Percentiles rank a stretch among this genome's conserved stretches.
Conservation (phyloP, 768 basidiomycete genomes). For the Collybiopsis luxurians region DNA sequence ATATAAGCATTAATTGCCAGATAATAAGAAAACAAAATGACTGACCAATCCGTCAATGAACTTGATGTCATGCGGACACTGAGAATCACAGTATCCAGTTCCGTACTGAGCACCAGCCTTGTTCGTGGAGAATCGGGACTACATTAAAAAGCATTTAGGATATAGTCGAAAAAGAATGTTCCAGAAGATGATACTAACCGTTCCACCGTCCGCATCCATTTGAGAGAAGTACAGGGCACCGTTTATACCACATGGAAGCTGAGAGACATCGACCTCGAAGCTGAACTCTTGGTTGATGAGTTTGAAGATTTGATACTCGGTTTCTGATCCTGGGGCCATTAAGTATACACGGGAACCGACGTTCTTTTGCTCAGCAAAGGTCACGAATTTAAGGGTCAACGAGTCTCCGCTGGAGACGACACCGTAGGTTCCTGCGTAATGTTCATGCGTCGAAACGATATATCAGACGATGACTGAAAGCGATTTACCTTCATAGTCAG, state of each 20-base stretch:
- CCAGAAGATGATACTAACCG: conserved; percentile 22
- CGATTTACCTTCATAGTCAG: conserved; percentile 17
- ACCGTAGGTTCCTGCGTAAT: conserved; percentile 27
- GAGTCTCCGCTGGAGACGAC: conserved; percentile 30
- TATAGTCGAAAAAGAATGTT: neutral
- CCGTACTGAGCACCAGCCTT: conserved; percentile 55
- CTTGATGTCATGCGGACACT: conserved; percentile 61
- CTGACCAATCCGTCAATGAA: conserved; percentile 57
- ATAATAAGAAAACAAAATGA: neutral
- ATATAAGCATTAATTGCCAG: neutral
- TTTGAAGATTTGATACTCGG: conserved; percentile 25
- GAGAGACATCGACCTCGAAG: conserved; percentile 47
- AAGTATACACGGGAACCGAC: conserved; percentile 27
- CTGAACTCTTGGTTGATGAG: conserved; percentile 42
- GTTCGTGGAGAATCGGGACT: conserved; percentile 42
- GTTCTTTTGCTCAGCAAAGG: conserved; percentile 14
- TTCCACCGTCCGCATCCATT: conserved; percentile 53
- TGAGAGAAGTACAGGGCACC: conserved; percentile 45
- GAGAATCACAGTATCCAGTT: conserved; percentile 66
- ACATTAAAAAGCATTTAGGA: no score
- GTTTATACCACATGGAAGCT: conserved; percentile 46
- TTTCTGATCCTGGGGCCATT: conserved; percentile 23
- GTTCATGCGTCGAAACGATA: neutral
- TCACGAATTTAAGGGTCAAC: conserved; percentile 31
- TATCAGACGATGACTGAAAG: neutral